Percentiles rank a stretch among this genome's conserved stretches.
Conservation (phyloP, 73 alveolate genomes). For the Paramecium octaurelia region DNA sequence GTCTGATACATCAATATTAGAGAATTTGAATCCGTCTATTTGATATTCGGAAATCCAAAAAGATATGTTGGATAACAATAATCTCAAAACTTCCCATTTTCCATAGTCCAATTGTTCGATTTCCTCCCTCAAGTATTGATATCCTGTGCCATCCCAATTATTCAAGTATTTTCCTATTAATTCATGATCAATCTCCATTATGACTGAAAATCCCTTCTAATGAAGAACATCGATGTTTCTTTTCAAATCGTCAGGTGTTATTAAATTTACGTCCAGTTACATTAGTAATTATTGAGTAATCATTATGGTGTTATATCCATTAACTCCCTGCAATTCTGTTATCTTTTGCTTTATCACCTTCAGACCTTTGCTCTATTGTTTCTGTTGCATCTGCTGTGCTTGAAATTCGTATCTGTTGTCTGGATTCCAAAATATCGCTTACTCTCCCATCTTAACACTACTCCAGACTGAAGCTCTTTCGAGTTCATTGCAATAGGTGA, state of each 20-base stretch:
- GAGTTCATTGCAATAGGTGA: conserved; percentile 60
- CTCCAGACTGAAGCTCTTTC: conserved; percentile 85
- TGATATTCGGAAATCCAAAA: conserved; percentile 89
- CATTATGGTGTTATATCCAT: neutral
- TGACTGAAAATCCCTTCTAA: neutral
- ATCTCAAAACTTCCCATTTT: conserved; percentile 89
- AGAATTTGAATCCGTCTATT: conserved; percentile 97
- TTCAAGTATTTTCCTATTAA: conserved; percentile 72
- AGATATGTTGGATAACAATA: conserved; percentile 91
- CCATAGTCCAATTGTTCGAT: conserved; percentile 86
- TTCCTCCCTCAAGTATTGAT: conserved; percentile 94
- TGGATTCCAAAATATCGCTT: conserved; percentile 1
- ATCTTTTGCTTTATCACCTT: neutral
- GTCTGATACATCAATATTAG: conserved; percentile 61
- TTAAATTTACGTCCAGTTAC: neutral
- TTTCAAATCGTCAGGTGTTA: neutral
- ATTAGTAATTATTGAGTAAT: neutral
- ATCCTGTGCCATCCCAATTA: conserved; percentile 97
- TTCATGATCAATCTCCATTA: neutral
- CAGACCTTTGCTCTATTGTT: neutral
- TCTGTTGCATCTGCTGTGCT: neutral
- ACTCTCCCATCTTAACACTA: neutral
- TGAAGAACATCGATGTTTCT: neutral
- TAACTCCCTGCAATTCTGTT: neutral
- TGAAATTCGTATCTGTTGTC: neutral